A percentile compares a stretch with the other conserved stretches of the same genome.
Evolutionary conservation across 805 yeast genomes (phyloP).

Genomic region (Grigorovia transvaalensis): DNA sequence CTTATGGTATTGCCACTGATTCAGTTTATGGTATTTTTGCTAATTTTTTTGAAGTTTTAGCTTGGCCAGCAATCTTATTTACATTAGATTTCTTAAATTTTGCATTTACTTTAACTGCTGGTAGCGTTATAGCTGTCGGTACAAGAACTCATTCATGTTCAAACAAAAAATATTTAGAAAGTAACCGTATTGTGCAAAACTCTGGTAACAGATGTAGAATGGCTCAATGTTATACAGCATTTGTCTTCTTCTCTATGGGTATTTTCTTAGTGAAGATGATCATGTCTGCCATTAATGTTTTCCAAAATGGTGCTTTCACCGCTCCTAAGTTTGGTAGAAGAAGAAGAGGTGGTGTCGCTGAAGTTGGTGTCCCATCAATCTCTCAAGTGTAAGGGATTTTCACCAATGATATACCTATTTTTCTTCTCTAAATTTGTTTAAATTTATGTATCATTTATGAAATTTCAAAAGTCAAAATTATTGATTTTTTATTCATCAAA

Average conservation of each 20-base stretch:
- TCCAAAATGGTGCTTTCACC: slow-evolving; percentile 20
- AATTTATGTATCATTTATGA: not conserved
- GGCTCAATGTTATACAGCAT: slow-evolving; percentile 77
- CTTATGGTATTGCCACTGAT: slow-evolving; percentile 75
- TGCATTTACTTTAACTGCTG: slow-evolving; percentile 90
- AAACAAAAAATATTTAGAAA: slow-evolving; percentile 51
- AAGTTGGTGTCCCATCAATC: slow-evolving; percentile 76
- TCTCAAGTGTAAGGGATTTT: slow-evolving; percentile 59
- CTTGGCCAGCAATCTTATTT: slow-evolving; percentile 77
- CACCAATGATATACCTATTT: not conserved
- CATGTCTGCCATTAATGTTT: slow-evolving; percentile 20
- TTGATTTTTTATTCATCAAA: too few relatives aligned
- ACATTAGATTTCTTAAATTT: slow-evolving; percentile 76
- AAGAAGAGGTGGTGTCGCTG: slow-evolving; percentile 23
- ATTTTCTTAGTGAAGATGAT: slow-evolving; percentile 56
- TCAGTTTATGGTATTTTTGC: slow-evolving; percentile 72
- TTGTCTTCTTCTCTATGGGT: slow-evolving; percentile 76
- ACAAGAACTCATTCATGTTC: slow-evolving; percentile 79
- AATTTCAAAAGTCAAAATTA: too few relatives aligned
- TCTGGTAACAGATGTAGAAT: slow-evolving; percentile 81
- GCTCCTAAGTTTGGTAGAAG: slow-evolving; percentile 25
- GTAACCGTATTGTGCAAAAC: slow-evolving; percentile 67
- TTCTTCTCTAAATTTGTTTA: not conserved
- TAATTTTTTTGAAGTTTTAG: slow-evolving; percentile 57
- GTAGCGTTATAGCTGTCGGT: slow-evolving; percentile 87